These are phyloP conservation scores for Sclerotiophoma versabilis DNA, from an alignment of 2,329 filamentous ascomycete species.

Conservation along the genomic window DNA sequence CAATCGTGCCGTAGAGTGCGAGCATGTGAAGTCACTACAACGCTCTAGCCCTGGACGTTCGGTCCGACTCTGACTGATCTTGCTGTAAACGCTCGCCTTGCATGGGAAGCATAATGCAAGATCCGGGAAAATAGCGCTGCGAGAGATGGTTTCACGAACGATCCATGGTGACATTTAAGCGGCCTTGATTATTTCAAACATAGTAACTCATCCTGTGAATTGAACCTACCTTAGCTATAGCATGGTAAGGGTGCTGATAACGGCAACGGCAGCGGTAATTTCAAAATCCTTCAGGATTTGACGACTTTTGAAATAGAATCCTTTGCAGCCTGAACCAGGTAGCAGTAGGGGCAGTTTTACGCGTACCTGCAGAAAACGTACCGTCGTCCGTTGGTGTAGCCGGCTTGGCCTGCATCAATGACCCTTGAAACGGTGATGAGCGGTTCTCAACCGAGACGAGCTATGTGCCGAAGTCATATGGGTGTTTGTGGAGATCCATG, in stretches of 20 bases:
- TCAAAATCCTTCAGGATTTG: slow-evolving; percentile 7
- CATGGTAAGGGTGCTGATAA: slow-evolving; percentile 5
- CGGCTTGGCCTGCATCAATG: slow-evolving; percentile 24
- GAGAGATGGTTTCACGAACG: slow-evolving; percentile 5
- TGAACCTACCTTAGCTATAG: background rate
- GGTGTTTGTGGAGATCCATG: slow-evolving; percentile 23
- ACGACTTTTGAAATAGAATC: slow-evolving; percentile 12
- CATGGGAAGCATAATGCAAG: slow-evolving; percentile 11
- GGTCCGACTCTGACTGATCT: slow-evolving; percentile 14
- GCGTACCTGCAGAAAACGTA: slow-evolving; percentile 38
- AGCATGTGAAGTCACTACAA: slow-evolving; percentile 18
- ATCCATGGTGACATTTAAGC: background rate
- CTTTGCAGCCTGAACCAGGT: slow-evolving; percentile 8
- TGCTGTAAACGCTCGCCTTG: slow-evolving; percentile 3
- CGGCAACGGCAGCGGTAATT: slow-evolving; percentile 12
- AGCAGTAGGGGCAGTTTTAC: slow-evolving; percentile 16
- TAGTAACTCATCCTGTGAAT: background rate
- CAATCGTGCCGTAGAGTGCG: background rate
- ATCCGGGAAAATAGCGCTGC: slow-evolving; percentile 1
- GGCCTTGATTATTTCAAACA: background rate
- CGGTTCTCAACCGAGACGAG: slow-evolving; percentile 34
- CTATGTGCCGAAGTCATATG: slow-evolving; percentile 29
- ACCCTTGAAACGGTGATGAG: slow-evolving; percentile 24
- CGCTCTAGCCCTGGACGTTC: slow-evolving; percentile 3
- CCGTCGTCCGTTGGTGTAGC: slow-evolving; percentile 25